Evolutionary conservation across 345 rosid species (phyloP).

Genomic region (Tarenaya hassleriana): DNA sequence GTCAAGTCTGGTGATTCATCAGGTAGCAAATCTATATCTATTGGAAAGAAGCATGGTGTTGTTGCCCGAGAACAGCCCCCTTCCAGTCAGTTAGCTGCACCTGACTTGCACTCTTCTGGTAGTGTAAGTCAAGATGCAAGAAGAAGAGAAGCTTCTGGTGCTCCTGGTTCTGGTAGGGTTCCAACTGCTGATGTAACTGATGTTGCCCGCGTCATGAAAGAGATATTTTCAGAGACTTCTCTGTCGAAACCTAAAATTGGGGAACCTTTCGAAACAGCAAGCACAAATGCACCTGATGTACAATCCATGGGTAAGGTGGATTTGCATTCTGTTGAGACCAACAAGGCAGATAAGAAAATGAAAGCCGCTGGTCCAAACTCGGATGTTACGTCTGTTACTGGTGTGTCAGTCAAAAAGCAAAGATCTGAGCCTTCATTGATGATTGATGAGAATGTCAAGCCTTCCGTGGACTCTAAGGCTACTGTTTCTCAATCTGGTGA

Average conservation of each 20-base stretch:
- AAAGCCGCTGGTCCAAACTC: constrained; percentile 14
- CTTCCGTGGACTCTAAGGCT: constrained; percentile 20
- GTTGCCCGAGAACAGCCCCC: constrained; percentile 34
- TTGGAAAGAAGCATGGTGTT: constrained; percentile 36
- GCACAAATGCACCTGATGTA: constrained; percentile 12
- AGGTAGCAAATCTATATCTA: constrained; percentile 21
- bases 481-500: constrained; percentile 18
- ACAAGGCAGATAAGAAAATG: constrained; percentile 6
- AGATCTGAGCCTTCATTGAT: constrained; percentile 5
- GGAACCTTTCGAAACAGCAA: constrained; percentile 26
- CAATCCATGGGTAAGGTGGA: constrained; percentile 12
- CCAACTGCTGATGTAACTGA: constrained; percentile 50
- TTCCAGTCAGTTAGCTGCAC: constrained; percentile 29
- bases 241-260: constrained; percentile 38
- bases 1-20: constrained; percentile 27
- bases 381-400: constrained; percentile 7
- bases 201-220: constrained; percentile 67
- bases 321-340: constrained; percentile 15
- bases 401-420: constrained; percentile 5
- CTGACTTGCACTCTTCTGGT: constrained; percentile 4
- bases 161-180: constrained; percentile 36
- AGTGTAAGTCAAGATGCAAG: constrained; percentile 18
- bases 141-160: constrained; percentile 20
- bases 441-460: constrained; percentile 2
- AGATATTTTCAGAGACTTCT: constrained; percentile 49